phyloP scores from a whole-genome alignment of 108 stramenopile species.

The Conticribra guillardii region DNA sequence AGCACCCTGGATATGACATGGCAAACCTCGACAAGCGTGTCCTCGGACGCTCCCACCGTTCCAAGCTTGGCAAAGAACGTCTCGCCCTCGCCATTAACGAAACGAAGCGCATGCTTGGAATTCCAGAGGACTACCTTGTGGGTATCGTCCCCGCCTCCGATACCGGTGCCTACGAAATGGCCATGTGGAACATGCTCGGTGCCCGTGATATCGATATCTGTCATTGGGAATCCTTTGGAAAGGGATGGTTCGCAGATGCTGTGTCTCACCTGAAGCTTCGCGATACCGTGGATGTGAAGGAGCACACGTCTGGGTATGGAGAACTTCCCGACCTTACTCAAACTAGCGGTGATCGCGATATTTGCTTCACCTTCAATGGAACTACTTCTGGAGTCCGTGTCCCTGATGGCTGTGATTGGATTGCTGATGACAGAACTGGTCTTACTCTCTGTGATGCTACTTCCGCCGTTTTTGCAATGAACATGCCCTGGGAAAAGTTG shows the following conservation, averaged over 20 bases:
- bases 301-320: constrained; percentile 95
- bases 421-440: constrained; percentile 92
- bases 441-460: constrained; percentile 98
- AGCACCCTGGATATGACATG: constrained; percentile 95
- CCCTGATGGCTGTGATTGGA: constrained; percentile 93
- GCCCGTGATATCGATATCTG: constrained; percentile 93
- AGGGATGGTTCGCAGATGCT: constrained; percentile 97
- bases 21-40: constrained; percentile 71
- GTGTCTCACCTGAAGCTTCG: constrained; percentile 89
- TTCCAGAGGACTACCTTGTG: constrained; percentile 95
- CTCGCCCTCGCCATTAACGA: constrained; percentile 94
- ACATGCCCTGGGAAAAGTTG: constrained; percentile 98
- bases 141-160: constrained; percentile 99
- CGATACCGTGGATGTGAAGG: constrained; percentile 85
- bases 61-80: constrained; percentile 96
- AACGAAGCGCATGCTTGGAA: constrained; percentile 90
- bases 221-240: constrained; percentile 99
- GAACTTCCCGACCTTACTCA: constrained; percentile 91
- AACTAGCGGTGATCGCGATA: constrained; percentile 92
- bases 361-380: constrained; percentile 99
- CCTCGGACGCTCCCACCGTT: constrained; percentile 97
- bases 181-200: constrained; percentile 99
- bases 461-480: constrained; percentile 98
- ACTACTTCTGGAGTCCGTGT: constrained; percentile 99
- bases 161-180: constrained; percentile 99